Evolutionary conservation across 2,329 filamentous ascomycete species (phyloP).

Genomic region (Scedosporium aurantiacum): DNA sequence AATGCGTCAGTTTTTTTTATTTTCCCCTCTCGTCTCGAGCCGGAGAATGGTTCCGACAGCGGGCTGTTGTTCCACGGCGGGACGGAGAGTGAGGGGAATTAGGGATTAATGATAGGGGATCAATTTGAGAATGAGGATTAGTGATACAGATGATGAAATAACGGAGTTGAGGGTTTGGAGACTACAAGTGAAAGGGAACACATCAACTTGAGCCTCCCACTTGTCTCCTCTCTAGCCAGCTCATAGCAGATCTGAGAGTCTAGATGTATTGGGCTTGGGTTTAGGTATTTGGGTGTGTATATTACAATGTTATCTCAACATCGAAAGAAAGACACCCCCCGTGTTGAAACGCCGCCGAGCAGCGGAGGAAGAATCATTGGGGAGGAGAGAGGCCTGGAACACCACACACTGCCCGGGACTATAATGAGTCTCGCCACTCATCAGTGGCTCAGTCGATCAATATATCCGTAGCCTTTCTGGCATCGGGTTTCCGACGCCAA

Average conservation of each 20-base stretch:
- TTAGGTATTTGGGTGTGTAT: not conserved
- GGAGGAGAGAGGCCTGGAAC: not conserved
- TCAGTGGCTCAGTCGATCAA: not conserved
- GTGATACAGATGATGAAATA: not conserved
- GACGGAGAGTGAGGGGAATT: not conserved
- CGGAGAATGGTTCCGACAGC: not conserved
- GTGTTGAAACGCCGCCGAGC: not conserved
- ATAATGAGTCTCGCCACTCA: not conserved
- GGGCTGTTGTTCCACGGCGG: not conserved
- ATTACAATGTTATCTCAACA: not conserved
- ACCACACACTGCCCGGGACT: not conserved
- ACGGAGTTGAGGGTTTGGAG: not conserved
- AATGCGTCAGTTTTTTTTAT: not conserved
- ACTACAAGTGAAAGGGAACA: too few relatives aligned
- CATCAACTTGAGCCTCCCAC: not conserved
- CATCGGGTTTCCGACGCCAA: not conserved
- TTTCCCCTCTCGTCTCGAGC: not conserved
- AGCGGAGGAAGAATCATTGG: not conserved
- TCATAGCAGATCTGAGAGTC: not conserved
- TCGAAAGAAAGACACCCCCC: too few relatives aligned
- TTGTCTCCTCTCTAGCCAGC: not conserved
- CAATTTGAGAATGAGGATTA: not conserved
- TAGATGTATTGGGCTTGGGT: not conserved
- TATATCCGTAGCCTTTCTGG: not conserved
- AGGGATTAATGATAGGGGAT: not conserved